Percentiles rank a stretch among this genome's conserved stretches.
phyloP scores from a whole-genome alignment of 2,329 filamentous ascomycete genomes.

The Clarireedia sp. region DNA sequence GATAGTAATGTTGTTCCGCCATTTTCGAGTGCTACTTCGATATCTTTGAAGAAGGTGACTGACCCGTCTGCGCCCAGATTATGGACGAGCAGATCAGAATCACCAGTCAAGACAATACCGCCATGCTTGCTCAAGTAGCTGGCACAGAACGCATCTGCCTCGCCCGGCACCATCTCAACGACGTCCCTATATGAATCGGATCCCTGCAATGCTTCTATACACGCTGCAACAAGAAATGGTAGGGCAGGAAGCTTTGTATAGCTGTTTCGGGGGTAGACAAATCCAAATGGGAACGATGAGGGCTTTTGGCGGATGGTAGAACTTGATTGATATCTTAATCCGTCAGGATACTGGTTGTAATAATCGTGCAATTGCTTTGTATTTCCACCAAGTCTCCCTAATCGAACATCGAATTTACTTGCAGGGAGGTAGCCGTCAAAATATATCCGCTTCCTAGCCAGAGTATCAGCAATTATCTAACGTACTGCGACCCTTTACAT shows the following conservation, averaged over 20 bases:
- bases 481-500: neutral
- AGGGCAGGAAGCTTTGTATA: slow-evolving; percentile 34
- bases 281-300: slow-evolving; percentile 17
- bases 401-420: slow-evolving; percentile 24
- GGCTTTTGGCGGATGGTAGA: neutral
- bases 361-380: slow-evolving; percentile 24
- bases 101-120: slow-evolving; percentile 64
- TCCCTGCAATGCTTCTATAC: slow-evolving; percentile 60
- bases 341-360: slow-evolving; percentile 14
- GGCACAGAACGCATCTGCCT: slow-evolving; percentile 80
- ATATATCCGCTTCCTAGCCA: slow-evolving; percentile 57
- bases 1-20: slow-evolving; percentile 18
- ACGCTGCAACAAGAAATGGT: slow-evolving; percentile 68
- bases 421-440: slow-evolving; percentile 78
- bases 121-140: slow-evolving; percentile 46
- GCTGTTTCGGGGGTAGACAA: slow-evolving; percentile 13
- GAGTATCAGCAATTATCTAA: slow-evolving; percentile 12
- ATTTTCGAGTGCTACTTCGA: slow-evolving; percentile 30
- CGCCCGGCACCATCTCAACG: slow-evolving; percentile 62
- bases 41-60: slow-evolving; percentile 61
- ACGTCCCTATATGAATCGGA: slow-evolving; percentile 36
- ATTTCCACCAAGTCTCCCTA: slow-evolving; percentile 18
- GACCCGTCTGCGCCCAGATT: slow-evolving; percentile 53
- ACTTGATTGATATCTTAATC: slow-evolving; percentile 12
- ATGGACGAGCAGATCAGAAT: slow-evolving; percentile 78